phyloP scores from a whole-genome alignment of 257 asterid species.

The Schizonepeta tenuifolia region DNA sequence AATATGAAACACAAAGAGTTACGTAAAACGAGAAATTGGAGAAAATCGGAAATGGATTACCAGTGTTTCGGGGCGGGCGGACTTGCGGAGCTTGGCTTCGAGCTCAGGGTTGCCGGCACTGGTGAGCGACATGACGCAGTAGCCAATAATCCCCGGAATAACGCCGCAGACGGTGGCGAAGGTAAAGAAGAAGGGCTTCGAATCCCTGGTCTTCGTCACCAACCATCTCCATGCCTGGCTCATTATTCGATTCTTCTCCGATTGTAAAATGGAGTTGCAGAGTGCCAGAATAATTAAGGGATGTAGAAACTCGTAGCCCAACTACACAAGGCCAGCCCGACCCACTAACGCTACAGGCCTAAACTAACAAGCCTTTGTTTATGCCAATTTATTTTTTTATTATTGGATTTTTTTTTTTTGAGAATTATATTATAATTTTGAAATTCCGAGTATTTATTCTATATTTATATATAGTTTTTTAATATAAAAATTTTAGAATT shows the following conservation, averaged over 20 bases:
- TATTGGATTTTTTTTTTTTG: too few relatives aligned
- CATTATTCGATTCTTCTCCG: constrained; percentile 9
- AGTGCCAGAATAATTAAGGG: not conserved
- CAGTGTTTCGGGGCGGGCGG: constrained; percentile 77
- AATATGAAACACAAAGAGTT: not conserved
- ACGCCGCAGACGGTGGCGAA: constrained; percentile 96
- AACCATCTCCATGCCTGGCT: constrained; percentile 89
- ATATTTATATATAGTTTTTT: too few relatives aligned
- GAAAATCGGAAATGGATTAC: constrained; percentile 37
- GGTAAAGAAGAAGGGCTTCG: constrained; percentile 77
- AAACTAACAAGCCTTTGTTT: too few relatives aligned
- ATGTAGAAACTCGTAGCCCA: not conserved
- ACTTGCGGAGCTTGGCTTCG: constrained; percentile 81
- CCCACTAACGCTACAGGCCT: too few relatives aligned
- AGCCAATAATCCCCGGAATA: constrained; percentile 83
- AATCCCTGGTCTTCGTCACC: constrained; percentile 77
- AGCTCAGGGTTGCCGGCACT: constrained; percentile 67
- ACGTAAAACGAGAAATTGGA: not conserved
- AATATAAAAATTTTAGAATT: too few relatives aligned
- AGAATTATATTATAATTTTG: too few relatives aligned
- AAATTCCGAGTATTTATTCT: too few relatives aligned
- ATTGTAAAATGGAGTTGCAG: not conserved
- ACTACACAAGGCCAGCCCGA: not conserved
- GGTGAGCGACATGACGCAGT: constrained; percentile 78
- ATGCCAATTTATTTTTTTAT: too few relatives aligned